Conservation (phyloP, 768 basidiomycete genomes). For the Amanita thiersii region DNA sequence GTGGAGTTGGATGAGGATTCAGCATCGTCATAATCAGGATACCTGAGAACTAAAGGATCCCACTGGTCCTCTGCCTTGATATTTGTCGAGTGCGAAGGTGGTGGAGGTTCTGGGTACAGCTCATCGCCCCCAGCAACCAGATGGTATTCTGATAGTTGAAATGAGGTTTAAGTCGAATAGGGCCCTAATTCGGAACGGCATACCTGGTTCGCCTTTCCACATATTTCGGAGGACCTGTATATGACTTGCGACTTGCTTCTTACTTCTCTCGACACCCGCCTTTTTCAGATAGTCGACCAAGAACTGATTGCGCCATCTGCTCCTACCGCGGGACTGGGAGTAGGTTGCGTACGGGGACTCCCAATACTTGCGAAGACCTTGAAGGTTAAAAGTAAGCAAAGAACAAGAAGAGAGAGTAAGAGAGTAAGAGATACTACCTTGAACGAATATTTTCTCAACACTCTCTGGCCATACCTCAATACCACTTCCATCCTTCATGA, state of each 20-base stretch:
- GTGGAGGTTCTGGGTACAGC: constrained; percentile 36
- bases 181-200: constrained; percentile 10
- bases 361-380: constrained; percentile 74
- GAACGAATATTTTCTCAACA: constrained; percentile 70
- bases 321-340: constrained; percentile 62
- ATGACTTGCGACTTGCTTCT: constrained; percentile 88
- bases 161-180: constrained; percentile 8
- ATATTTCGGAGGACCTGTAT: constrained; percentile 81
- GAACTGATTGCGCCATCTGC: constrained; percentile 79
- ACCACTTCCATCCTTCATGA: constrained; percentile 71
- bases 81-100: constrained; percentile 31
- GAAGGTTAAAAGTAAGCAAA: constrained; percentile 5
- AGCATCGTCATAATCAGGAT: constrained; percentile 36
- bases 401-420: constrained; percentile 4
- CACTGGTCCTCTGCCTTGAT: constrained; percentile 50
- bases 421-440: constrained; percentile 35
- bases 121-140: constrained; percentile 80
- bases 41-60: constrained; percentile 32
- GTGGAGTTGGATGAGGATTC: constrained; percentile 29
- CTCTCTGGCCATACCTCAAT: constrained; percentile 79
- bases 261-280: constrained; percentile 61
- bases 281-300: constrained; percentile 74
- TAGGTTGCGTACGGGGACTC: constrained; percentile 75
- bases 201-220: constrained; percentile 81
- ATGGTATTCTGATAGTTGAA: constrained; percentile 51